Base-by-base conservation (phyloP, 805 yeast species). In the Sporopachydermia lactativora region DNA sequence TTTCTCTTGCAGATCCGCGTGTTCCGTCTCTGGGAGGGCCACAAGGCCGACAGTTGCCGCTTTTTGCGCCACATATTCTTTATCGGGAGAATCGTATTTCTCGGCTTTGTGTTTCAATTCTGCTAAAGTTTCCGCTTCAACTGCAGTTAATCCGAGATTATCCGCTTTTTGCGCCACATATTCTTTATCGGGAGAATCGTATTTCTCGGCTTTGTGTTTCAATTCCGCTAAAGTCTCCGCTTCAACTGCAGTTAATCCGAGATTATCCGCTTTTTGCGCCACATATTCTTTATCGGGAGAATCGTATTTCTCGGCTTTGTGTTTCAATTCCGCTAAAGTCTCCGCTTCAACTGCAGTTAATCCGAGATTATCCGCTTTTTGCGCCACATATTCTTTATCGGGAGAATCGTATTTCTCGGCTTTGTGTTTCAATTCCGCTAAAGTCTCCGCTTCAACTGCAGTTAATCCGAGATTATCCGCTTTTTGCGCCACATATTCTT, bases 391-490 rank as follows among this genome's bases (percentile, higher is more conserved):
- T 13, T 43, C 41, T 4, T 39, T 19, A 2, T 37, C 38, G 11
- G 37, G 59, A 15, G 52, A 55, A 31, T 54, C 49, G 41, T 57
- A 56, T 4, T 61, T 46, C 37, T 58, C 60, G 2, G 59, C 46
- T 38, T 55, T 59, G 2, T 61, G 59, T n/a, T 57, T 42, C 37
- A 13, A 49, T 15, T 37, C 36, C 18, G 46, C 44, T 39, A 56
- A 55, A 5, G 45, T 55, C 4, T 39, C 42, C 19, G 41, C 42
- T 14, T 54, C 52, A 15, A 60, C 43, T 39, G 55, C 46, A 15
- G 49, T 49, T 15, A 53, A 45, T 4, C 62, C 60, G 41, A 48
- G 54, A 5, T 38, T 41, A 5, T 41, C 19, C 3, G 68, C 59
- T 36, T 55, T 56, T 5, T 48, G 47, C 15, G 42, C 43, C 19